A percentile compares a stretch with the other conserved stretches of the same genome.
phyloP scores from a whole-genome alignment of 805 yeast genomes.

The Ogataea glucozyma region DNA sequence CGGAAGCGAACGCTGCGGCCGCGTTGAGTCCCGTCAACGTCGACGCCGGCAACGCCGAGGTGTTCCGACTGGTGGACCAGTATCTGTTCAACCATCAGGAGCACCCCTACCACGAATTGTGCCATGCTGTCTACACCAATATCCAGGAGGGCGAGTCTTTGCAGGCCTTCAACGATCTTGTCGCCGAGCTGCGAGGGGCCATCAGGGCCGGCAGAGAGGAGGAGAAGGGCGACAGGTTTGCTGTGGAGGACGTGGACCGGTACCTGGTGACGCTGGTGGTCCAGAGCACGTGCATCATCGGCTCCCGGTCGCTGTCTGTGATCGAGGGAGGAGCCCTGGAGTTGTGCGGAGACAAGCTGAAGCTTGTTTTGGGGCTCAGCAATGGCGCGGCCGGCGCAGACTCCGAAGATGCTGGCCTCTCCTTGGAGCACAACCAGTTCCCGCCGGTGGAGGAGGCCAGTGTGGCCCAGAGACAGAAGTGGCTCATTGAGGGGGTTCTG shows the following conservation, averaged over 20 bases:
- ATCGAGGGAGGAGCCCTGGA: conserved; percentile 52
- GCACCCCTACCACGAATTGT: conserved; percentile 35
- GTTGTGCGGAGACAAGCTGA: conserved; percentile 31
- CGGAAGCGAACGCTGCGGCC: conserved; percentile 18
- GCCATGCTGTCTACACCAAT: conserved; percentile 35
- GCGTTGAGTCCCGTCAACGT: conserved; percentile 20
- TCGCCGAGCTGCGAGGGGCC: conserved; percentile 24
- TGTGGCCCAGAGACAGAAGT: conserved; percentile 35
- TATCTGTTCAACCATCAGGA: conserved; percentile 37
- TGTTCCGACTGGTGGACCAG: conserved; percentile 34
- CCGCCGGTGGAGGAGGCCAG: conserved; percentile 29
- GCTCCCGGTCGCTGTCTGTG: conserved; percentile 84
- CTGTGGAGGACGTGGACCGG: conserved; percentile 32
- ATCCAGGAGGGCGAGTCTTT: conserved; percentile 33
- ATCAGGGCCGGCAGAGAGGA: conserved; percentile 13
- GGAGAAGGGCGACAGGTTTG: conserved; percentile 11
- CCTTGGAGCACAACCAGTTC: conserved; percentile 27
- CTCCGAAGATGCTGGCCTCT: no score
- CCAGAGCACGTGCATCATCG: conserved; percentile 76
- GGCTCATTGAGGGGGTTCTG: conserved; percentile 57
- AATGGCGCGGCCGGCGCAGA: conserved; percentile 17
- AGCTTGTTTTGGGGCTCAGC: conserved; percentile 29
- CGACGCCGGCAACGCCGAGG: conserved; percentile 33
- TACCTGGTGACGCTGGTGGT: conserved; percentile 61
- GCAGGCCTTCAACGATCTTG: conserved; percentile 32